These are phyloP conservation scores for Rhododendron henanense DNA, from an alignment of 148 eudicot genomes.

Conservation along the genomic window DNA sequence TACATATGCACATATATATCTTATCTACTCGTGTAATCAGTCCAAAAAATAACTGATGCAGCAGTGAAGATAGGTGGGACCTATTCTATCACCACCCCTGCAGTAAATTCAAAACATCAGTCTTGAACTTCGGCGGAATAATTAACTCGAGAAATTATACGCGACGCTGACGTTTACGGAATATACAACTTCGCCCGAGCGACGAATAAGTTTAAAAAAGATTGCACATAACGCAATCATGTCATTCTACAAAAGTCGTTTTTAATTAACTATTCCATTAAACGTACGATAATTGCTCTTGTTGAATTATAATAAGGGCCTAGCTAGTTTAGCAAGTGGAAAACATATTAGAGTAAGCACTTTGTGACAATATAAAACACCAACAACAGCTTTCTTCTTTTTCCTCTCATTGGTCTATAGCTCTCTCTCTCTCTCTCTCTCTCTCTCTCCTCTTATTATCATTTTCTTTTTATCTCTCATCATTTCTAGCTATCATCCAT, in stretches of 20 bases:
- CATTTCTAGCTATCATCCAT: conserved; percentile 18
- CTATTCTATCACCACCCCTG: neutral
- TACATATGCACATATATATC: too few relatives aligned
- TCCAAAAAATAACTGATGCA: neutral
- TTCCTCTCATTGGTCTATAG: conserved; percentile 11
- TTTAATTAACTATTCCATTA: neutral
- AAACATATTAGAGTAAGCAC: neutral
- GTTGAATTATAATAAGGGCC: neutral
- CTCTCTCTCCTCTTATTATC: neutral
- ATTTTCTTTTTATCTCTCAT: neutral
- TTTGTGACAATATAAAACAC: conserved; percentile 8
- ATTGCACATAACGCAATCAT: neutral
- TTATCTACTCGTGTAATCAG: neutral
- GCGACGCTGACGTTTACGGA: neutral
- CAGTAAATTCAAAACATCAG: neutral
- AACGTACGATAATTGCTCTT: neutral
- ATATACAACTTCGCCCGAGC: neutral
- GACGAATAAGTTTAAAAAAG: neutral
- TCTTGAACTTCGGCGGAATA: neutral
- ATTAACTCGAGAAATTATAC: neutral
- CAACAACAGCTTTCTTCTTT: neutral
- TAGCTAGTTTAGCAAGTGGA: neutral
- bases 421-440: neutral
- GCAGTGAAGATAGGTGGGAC: neutral
- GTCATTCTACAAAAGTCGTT: neutral